phyloP scores from a whole-genome alignment of 352 stramenopile species.

The Phytophthora agathidicida region DNA sequence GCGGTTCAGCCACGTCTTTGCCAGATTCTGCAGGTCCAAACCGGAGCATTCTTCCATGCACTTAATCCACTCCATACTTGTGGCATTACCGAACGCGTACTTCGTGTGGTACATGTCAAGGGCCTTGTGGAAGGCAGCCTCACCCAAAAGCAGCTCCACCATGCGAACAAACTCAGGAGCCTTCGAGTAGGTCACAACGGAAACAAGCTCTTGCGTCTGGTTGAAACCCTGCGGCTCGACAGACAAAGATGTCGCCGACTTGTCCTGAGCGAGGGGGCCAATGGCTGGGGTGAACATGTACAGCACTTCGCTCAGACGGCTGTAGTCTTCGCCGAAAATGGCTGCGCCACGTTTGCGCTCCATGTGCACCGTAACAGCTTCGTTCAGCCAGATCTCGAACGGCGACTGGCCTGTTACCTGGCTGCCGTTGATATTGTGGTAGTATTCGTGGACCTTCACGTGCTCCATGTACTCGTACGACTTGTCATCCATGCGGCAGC shows the following conservation, averaged over 20 bases:
- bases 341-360: constrained; percentile 65
- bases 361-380: constrained; percentile 84
- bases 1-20: constrained; percentile 78
- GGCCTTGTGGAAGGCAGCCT: constrained; percentile 75
- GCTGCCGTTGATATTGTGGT: constrained; percentile 86
- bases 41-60: constrained; percentile 82
- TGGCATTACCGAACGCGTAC: constrained; percentile 75
- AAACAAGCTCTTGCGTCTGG: constrained; percentile 82
- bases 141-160: constrained; percentile 70
- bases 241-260: constrained; percentile 71
- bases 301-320: constrained; percentile 70
- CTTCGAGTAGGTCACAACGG: constrained; percentile 82
- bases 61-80: constrained; percentile 75
- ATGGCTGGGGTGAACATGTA: constrained; percentile 79
- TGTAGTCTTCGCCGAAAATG: constrained; percentile 79
- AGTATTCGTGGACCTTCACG: constrained; percentile 86
- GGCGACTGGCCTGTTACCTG: constrained; percentile 82
- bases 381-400: constrained; percentile 86
- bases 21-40: constrained; percentile 64
- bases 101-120: constrained; percentile 83
- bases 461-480: constrained; percentile 87
- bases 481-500: constrained; percentile 76
- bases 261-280: constrained; percentile 71
- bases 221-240: constrained; percentile 80
- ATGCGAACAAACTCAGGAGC: constrained; percentile 82